Conservation (phyloP, 495 filamentous ascomycete species). For the Penicillium samsonianum region DNA sequence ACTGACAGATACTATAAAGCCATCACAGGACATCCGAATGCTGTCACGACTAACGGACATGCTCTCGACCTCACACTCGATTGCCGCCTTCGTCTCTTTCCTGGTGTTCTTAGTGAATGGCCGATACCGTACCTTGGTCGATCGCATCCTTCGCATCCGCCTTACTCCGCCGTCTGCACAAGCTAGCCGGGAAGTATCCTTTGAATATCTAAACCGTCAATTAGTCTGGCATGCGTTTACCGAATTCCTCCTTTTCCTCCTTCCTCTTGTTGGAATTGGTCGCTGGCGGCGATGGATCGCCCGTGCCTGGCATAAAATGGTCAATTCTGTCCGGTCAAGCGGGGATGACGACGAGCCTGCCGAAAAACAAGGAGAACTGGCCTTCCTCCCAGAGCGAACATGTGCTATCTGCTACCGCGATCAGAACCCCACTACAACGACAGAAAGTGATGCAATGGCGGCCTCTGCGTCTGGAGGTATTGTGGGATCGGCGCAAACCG, state of each 20-base stretch:
- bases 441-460: constrained; percentile 68
- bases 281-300: constrained; percentile 89
- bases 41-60: constrained; percentile 68
- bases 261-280: constrained; percentile 90
- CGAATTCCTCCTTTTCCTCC: constrained; percentile 92
- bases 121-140: constrained; percentile 85
- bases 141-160: constrained; percentile 82
- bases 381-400: constrained; percentile 87
- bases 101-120: constrained; percentile 88
- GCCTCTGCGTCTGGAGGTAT: constrained; percentile 68
- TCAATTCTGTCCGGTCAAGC: constrained; percentile 58
- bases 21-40: constrained; percentile 53
- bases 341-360: constrained; percentile 45
- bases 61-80: constrained; percentile 70
- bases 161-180: constrained; percentile 80
- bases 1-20: constrained; percentile 36
- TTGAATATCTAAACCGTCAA: constrained; percentile 97
- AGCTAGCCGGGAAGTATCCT: constrained; percentile 85
- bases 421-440: constrained; percentile 68
- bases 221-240: constrained; percentile 99
- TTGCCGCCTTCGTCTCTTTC: constrained; percentile 81
- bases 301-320: constrained; percentile 76
- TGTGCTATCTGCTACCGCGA: constrained; percentile 98
- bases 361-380: constrained; percentile 69
- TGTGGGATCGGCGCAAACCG: constrained; percentile 85